Percentiles rank a stretch among this genome's conserved stretches.
phyloP scores from a whole-genome alignment of 768 basidiomycete genomes.

The Epithele typhae region DNA sequence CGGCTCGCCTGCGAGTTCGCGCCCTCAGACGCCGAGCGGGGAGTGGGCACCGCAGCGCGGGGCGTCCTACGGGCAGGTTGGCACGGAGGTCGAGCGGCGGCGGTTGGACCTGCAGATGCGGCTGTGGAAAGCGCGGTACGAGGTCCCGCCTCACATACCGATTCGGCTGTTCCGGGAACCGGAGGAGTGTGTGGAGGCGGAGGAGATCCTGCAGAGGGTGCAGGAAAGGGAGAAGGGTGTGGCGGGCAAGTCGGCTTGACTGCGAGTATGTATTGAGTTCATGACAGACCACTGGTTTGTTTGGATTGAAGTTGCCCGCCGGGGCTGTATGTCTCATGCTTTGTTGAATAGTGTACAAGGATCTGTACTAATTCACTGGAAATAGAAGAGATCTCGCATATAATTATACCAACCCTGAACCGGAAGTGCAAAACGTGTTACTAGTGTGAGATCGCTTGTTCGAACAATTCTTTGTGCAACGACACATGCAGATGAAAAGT shows the following conservation, averaged over 20 bases:
- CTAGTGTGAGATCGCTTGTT: too few relatives aligned
- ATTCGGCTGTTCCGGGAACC: slow-evolving; percentile 68
- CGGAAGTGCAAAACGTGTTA: too few relatives aligned
- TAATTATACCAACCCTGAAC: too few relatives aligned
- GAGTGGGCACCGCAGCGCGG: slow-evolving; percentile 7
- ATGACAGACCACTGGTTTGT: too few relatives aligned
- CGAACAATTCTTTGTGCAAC: too few relatives aligned
- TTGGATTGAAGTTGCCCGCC: too few relatives aligned
- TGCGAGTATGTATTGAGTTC: neutral
- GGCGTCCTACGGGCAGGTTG: neutral
- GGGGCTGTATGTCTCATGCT: too few relatives aligned
- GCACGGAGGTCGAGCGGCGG: slow-evolving; percentile 50
- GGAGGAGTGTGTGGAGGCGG: slow-evolving; percentile 63
- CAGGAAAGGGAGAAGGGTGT: too few relatives aligned
- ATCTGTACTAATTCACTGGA: neutral
- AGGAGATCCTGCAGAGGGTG: slow-evolving; percentile 21
- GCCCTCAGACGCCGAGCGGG: slow-evolving; percentile 3
- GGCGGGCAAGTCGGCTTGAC: neutral
- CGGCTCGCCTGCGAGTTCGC: too few relatives aligned
- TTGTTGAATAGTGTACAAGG: too few relatives aligned
- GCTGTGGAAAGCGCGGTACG: slow-evolving; percentile 55
- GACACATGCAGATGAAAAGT: too few relatives aligned
- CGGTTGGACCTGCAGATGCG: slow-evolving; percentile 57
- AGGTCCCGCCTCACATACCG: slow-evolving; percentile 52
- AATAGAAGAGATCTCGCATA: too few relatives aligned